Percentiles rank a stretch among this genome's conserved stretches.
Evolutionary conservation across 768 basidiomycete genomes (phyloP).

Genomic region (Kwoniella shandongensis): DNA sequence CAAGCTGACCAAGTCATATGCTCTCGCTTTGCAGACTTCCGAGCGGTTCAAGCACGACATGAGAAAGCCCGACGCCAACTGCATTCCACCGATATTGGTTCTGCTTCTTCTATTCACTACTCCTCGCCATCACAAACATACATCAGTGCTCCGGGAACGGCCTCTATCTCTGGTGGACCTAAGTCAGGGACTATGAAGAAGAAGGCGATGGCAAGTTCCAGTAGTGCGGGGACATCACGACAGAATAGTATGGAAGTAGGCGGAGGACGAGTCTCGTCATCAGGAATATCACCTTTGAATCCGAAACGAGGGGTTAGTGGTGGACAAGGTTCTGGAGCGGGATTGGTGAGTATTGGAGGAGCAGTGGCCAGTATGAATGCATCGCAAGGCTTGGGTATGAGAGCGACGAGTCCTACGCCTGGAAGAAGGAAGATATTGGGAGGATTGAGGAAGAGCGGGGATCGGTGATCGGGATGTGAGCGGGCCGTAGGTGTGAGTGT

Average conservation of each 20-base stretch:
- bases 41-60: slow-evolving; percentile 80
- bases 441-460: slow-evolving; percentile 24
- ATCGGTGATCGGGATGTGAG: too few relatives aligned
- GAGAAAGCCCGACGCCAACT: slow-evolving; percentile 83
- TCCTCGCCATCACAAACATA: slow-evolving; percentile 44
- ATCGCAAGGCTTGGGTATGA: slow-evolving; percentile 18
- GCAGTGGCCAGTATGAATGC: slow-evolving; percentile 48
- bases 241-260: slow-evolving; percentile 9
- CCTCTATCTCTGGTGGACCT: slow-evolving; percentile 18
- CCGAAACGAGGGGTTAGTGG: slow-evolving; percentile 35
- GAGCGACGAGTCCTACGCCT: slow-evolving; percentile 32
- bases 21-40: slow-evolving; percentile 63
- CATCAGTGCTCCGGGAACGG: slow-evolving; percentile 20
- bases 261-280: neutral
- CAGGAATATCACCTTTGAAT: slow-evolving; percentile 47
- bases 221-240: slow-evolving; percentile 8
- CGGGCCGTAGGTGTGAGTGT: too few relatives aligned
- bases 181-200: slow-evolving; percentile 34
- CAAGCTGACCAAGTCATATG: neutral
- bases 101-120: slow-evolving; percentile 40
- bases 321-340: slow-evolving; percentile 11
- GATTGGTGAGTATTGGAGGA: slow-evolving; percentile 36
- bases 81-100: slow-evolving; percentile 55
- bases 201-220: slow-evolving; percentile 19
- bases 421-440: slow-evolving; percentile 34